phyloP scores from a whole-genome alignment of 2,329 filamentous ascomycete genomes.

The Parastagonospora nodorum region DNA sequence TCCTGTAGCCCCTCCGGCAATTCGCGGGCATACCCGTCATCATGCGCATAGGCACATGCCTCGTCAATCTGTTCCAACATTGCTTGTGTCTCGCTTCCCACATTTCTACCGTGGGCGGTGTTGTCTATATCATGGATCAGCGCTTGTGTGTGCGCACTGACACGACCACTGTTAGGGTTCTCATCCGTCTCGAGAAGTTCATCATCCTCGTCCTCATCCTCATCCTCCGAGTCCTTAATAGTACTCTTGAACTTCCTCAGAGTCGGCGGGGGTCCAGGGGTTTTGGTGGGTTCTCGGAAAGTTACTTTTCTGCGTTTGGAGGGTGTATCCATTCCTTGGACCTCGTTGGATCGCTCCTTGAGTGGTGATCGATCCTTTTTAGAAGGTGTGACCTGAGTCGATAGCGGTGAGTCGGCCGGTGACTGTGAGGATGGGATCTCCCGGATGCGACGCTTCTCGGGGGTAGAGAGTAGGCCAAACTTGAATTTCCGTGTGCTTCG shows the following conservation, averaged over 20 bases:
- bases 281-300: conserved; percentile 22
- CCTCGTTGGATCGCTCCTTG: conserved; percentile 17
- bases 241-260: conserved; percentile 33
- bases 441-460: conserved; percentile 35
- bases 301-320: conserved; percentile 39
- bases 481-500: conserved; percentile 16
- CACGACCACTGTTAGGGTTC: not conserved
- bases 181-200: conserved; percentile 27
- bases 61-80: conserved; percentile 32
- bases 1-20: conserved; percentile 14
- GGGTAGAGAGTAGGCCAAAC: conserved; percentile 39
- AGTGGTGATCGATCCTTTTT: conserved; percentile 21
- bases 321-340: conserved; percentile 24
- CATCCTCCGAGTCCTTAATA: conserved; percentile 43
- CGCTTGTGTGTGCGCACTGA: conserved; percentile 11
- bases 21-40: conserved; percentile 3
- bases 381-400: conserved; percentile 30
- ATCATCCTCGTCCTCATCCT: conserved; percentile 36
- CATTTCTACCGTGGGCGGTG: not conserved
- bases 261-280: conserved; percentile 15
- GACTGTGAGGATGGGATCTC: conserved; percentile 46
- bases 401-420: conserved; percentile 35
- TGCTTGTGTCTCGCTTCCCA: conserved; percentile 34
- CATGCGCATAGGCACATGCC: conserved; percentile 23
- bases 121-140: not conserved